Conservation (phyloP, 768 basidiomycete species). For the Lactifluus echinatus region DNA sequence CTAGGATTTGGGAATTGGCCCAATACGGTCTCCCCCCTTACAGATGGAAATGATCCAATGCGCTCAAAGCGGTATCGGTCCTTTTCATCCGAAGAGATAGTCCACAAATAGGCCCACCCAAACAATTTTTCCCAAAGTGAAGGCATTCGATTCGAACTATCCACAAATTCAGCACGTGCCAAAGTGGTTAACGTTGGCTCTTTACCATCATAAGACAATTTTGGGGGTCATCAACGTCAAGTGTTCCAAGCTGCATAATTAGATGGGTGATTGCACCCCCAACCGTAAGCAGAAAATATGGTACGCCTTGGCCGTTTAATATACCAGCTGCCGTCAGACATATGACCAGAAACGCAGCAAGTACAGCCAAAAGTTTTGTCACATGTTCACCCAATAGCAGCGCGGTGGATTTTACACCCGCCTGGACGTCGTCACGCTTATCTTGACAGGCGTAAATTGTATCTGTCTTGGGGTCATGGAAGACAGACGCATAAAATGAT, state of each 20-base stretch:
- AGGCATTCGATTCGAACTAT: slow-evolving; percentile 13
- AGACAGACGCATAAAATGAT: neutral
- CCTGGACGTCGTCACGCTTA: slow-evolving; percentile 47
- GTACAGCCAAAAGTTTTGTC: slow-evolving; percentile 35
- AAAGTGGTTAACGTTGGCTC: neutral
- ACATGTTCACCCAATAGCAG: slow-evolving; percentile 43
- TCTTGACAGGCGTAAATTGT: slow-evolving; percentile 60
- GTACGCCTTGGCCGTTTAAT: slow-evolving; percentile 23
- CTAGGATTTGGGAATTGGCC: too few species aligned
- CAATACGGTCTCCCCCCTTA: too few species aligned
- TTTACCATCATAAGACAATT: slow-evolving; percentile 1
- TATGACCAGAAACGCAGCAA: slow-evolving; percentile 26
- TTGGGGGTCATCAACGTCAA: slow-evolving; percentile 6
- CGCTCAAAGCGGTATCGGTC: too few species aligned
- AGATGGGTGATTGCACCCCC: slow-evolving; percentile 4
- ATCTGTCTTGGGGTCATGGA: slow-evolving; percentile 36
- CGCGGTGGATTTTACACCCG: slow-evolving; percentile 54
- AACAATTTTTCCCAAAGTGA: slow-evolving; percentile 1
- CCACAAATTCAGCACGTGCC: neutral
- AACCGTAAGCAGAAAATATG: slow-evolving; percentile 8
- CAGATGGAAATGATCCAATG: too few species aligned
- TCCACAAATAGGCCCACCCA: slow-evolving; percentile 10
- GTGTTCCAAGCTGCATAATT: slow-evolving; percentile 4
- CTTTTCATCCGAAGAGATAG: neutral
- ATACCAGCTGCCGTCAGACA: slow-evolving; percentile 25